phyloP scores from a whole-genome alignment of 768 basidiomycete species.

The Tulasnella sp. region DNA sequence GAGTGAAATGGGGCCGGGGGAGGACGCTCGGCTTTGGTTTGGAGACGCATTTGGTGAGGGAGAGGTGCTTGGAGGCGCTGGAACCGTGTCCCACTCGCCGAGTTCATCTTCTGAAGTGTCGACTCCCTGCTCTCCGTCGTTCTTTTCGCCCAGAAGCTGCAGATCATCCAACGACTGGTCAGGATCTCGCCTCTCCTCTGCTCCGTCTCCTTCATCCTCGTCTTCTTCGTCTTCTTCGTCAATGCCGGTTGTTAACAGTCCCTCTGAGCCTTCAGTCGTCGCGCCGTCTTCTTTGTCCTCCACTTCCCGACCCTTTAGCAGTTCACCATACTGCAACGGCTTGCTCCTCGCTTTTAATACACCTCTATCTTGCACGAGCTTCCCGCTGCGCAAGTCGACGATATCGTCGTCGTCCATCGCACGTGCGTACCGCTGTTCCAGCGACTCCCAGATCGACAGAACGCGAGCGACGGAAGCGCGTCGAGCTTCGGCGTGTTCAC shows the following conservation, averaged over 20 bases:
- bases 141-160: neutral
- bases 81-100: conserved; percentile 1
- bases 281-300: neutral
- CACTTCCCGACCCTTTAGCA: neutral
- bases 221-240: neutral
- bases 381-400: conserved; percentile 12
- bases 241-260: neutral
- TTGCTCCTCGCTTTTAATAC: neutral
- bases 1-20: neutral
- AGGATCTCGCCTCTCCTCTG: neutral
- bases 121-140: neutral
- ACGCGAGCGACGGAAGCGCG: conserved; percentile 13
- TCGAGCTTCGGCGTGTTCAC: conserved; percentile 5
- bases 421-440: conserved; percentile 14
- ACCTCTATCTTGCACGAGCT: conserved; percentile 12
- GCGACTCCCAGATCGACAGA: conserved; percentile 13
- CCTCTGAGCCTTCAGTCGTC: neutral
- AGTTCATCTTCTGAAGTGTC: neutral
- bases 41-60: neutral
- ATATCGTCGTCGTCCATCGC: conserved; percentile 16
- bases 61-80: neutral
- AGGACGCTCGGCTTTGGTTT: neutral
- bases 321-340: neutral
- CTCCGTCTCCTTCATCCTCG: neutral
- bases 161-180: neutral